These are phyloP conservation scores for Coniosporium tulheliwenetii DNA, from an alignment of 2,329 filamentous ascomycete species.

Conservation along the genomic window DNA sequence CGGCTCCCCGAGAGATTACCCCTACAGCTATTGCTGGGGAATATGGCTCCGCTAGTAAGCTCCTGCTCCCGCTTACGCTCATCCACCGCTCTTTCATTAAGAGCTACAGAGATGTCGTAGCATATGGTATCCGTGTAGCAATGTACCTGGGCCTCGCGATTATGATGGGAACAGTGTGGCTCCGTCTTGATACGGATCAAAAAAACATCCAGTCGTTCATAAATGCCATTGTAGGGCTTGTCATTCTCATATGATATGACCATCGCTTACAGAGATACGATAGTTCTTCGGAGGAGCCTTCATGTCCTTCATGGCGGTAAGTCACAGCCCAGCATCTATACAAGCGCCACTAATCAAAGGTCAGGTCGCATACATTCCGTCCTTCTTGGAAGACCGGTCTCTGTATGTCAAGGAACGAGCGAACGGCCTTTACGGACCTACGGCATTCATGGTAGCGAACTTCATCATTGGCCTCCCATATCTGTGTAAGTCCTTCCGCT, in stretches of 20 bases:
- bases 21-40: background rate
- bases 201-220: conserved; percentile 64
- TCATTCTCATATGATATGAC: background rate
- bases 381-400: conserved; percentile 63
- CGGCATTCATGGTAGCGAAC: conserved; percentile 60
- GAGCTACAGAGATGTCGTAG: conserved; percentile 68
- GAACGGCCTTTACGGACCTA: conserved; percentile 66
- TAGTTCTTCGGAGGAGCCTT: conserved; percentile 34
- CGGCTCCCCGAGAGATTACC: conserved; percentile 6
- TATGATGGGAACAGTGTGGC: conserved; percentile 80
- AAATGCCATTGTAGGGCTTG: conserved; percentile 50
- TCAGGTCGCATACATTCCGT: conserved; percentile 63
- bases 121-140: conserved; percentile 64
- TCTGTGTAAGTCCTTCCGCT: conserved; percentile 34
- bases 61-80: conserved; percentile 44
- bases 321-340: no score
- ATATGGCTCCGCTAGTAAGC: conserved; percentile 23
- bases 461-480: conserved; percentile 72
- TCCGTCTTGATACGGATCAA: conserved; percentile 53
- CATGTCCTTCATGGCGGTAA: conserved; percentile 35
- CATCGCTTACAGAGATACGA: background rate
- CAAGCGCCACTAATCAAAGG: no score
- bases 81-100: conserved; percentile 72
- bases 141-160: conserved; percentile 74
- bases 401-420: conserved; percentile 63